Evolutionary conservation across 1,284 basidiomycete genomes (phyloP), one percentile per base, ranked within the genome.

Genomic region (Ustanciosporium gigantosporum): DNA sequence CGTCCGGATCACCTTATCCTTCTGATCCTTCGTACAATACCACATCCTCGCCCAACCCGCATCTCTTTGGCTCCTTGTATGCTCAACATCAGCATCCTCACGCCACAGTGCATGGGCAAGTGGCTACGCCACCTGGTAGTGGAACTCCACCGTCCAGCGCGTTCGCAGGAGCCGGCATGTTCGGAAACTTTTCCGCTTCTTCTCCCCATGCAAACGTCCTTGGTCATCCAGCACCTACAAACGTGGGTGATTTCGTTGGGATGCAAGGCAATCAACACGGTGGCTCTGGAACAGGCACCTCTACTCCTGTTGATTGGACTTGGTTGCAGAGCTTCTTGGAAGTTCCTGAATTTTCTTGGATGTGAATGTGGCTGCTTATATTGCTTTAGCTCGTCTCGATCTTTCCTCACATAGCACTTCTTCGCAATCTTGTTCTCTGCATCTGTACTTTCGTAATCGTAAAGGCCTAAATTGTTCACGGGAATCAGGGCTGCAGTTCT

Each of bases 261-360:
- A 31, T 20, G 25, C n/a, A 16, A 13, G 25, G 16, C 23, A 41
- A 6, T 31, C 17, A 6, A 24, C 24, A 9, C 51, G 11, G 48
- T 46, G 3, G 47, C 43, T 20, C 22, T 36, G 51, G 48, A 6
- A 62, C 59, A 20, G 58, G 58, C 6, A 47, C 50, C 2, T 52
- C 52, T 4, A 64, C 60, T 2, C 60, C 60, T 1, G 60, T 64
- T 16, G 60, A 64, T 23, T 64, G 60, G 60, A 58, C 60, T 2
- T 64, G 60, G 60, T 36, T 64, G 46, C 60, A 64, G 46, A 57
- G 53, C 49, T 64, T 64, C 36, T 42, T 64, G 36, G 60, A 64
- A 25, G 49, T 64, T 8, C 60, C 60, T 3, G 60, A 64, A 25
- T 64, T 64, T 36, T 52, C 52, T 1, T 64, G 60, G 60, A 64